Evolutionary conservation across 345 rosid species (phyloP).

Genomic region (Zanthoxylum bungeanum): DNA sequence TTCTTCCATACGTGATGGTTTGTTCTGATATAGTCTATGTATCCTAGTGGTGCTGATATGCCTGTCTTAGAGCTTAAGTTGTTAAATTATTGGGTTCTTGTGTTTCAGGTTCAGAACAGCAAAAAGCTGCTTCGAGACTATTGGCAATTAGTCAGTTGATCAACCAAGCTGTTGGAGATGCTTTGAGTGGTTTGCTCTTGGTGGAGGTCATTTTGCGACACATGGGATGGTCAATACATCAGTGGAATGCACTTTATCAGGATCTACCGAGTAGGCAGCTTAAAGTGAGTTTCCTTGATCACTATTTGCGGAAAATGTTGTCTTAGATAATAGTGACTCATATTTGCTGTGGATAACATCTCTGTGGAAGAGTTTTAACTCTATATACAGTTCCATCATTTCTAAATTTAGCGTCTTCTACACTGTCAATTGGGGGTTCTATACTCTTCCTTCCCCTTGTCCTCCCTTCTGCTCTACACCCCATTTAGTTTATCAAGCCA

Average conservation of each 20-base stretch:
- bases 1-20: constrained; percentile 48
- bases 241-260: constrained; percentile 73
- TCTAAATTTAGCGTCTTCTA: not conserved
- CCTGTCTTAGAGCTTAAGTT: not conserved
- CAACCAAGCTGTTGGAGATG: constrained; percentile 98
- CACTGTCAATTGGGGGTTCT: not conserved
- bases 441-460: not conserved
- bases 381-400: not conserved
- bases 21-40: constrained; percentile 5
- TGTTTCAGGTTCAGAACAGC: constrained; percentile 62
- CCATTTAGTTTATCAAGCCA: not conserved
- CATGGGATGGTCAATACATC: constrained; percentile 77
- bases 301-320: not conserved
- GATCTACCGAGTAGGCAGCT: constrained; percentile 93
- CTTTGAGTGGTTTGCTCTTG: constrained; percentile 81
- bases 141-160: constrained; percentile 77
- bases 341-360: not conserved
- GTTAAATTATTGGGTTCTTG: not conserved
- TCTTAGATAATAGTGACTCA: not conserved
- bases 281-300: constrained; percentile 46
- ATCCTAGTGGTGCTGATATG: not conserved
- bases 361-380: not conserved
- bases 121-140: constrained; percentile 70
- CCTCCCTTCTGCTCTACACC: not conserved
- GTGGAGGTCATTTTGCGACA: constrained; percentile 80